phyloP scores from a whole-genome alignment of 495 filamentous ascomycete species.

The Penicillium canariense region DNA sequence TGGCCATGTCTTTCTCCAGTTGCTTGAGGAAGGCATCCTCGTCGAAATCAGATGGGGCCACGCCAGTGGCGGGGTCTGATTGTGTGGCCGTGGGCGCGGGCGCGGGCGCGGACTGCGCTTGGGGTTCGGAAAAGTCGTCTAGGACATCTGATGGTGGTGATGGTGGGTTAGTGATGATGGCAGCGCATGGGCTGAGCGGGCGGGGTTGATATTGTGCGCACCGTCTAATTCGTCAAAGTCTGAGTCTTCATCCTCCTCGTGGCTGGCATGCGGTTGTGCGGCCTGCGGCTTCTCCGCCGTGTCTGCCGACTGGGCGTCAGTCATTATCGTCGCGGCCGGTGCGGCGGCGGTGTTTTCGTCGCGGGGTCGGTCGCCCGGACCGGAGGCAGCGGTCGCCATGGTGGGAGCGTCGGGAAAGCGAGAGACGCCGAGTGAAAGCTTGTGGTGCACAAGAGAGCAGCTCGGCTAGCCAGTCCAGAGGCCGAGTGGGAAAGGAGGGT shows the following conservation, averaged over 20 bases:
- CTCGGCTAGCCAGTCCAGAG: not conserved
- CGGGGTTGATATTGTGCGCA: conserved; percentile 23
- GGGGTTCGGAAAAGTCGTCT: conserved; percentile 71
- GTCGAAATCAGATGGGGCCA: conserved; percentile 27
- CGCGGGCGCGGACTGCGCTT: conserved; percentile 39
- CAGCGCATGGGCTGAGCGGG: not conserved
- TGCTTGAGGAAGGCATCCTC: conserved; percentile 75
- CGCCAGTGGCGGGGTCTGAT: conserved; percentile 14
- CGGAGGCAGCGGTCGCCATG: conserved; percentile 11
- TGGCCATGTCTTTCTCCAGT: conserved; percentile 83
- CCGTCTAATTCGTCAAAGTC: conserved; percentile 93
- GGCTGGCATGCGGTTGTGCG: conserved; percentile 8
- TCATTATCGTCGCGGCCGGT: too few species aligned
- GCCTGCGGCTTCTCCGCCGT: conserved; percentile 5
- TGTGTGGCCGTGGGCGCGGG: conserved; percentile 16
- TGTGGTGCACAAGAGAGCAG: not conserved
- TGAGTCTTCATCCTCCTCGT: conserved; percentile 43
- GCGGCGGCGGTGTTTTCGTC: not conserved
- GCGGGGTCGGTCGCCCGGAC: conserved; percentile 1
- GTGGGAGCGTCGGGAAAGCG: not conserved
- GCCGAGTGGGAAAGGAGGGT: not conserved
- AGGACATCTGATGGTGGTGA: conserved; percentile 65
- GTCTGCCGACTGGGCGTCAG: too few species aligned
- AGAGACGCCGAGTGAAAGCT: not conserved
- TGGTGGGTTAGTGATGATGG: not conserved